Percentiles rank a stretch among this genome's conserved stretches.
Evolutionary conservation across 2,329 filamentous ascomycete genomes (phyloP).

Genomic region (Botryotinia calthae): DNA sequence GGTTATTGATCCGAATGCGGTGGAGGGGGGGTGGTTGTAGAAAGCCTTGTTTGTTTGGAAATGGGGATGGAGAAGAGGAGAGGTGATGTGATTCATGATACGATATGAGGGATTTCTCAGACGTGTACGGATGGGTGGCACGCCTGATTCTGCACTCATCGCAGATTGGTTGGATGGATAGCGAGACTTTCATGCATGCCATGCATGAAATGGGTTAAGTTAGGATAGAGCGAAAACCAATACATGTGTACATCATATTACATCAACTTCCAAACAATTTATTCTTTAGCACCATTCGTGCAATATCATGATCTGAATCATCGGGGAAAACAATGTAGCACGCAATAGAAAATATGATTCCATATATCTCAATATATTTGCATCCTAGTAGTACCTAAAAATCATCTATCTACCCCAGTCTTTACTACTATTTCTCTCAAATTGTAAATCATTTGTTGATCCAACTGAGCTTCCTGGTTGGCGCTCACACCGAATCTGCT

Average conservation of each 20-base stretch:
- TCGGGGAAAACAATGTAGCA: background rate
- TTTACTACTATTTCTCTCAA: background rate
- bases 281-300: background rate
- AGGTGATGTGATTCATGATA: background rate
- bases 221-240: background rate
- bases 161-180: background rate
- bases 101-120: background rate
- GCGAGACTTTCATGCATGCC: background rate
- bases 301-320: background rate
- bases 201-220: background rate
- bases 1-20: background rate
- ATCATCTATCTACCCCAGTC: background rate
- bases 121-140: background rate
- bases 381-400: background rate
- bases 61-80: background rate
- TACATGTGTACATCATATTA: background rate
- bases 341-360: background rate
- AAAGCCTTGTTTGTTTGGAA: background rate
- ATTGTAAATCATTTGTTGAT: background rate
- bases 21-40: conserved; percentile 3
- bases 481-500: background rate
- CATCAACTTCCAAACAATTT: background rate
- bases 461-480: background rate
- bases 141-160: background rate
- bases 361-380: too few species aligned